These are phyloP conservation scores for Helotiales sp. DNA, from an alignment of 2,329 filamentous ascomycete species.

Conservation along the genomic window DNA sequence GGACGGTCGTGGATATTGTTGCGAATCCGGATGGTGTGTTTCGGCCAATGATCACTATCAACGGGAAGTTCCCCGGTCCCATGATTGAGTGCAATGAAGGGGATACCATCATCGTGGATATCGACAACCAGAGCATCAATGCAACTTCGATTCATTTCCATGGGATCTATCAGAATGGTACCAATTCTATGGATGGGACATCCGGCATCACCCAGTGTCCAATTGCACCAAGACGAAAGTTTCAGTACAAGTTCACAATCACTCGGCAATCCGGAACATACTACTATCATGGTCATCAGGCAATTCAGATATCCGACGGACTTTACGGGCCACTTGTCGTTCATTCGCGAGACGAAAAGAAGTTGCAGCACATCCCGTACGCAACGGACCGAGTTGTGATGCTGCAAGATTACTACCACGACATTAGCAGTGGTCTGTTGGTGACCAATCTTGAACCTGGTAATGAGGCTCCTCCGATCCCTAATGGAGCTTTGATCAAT, in stretches of 20 bases:
- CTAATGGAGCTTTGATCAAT: slow-evolving; percentile 54
- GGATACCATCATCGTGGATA: slow-evolving; percentile 71
- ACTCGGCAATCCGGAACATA: slow-evolving; percentile 54
- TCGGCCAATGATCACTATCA: slow-evolving; percentile 70
- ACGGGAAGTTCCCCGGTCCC: slow-evolving; percentile 76
- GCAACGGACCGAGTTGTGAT: slow-evolving; percentile 66
- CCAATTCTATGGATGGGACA: slow-evolving; percentile 76
- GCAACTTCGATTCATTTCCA: slow-evolving; percentile 74
- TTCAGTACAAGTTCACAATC: slow-evolving; percentile 73
- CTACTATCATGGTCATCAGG: slow-evolving; percentile 70
- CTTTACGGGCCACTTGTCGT: slow-evolving; percentile 70
- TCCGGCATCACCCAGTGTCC: slow-evolving; percentile 66
- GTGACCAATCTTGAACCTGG: slow-evolving; percentile 48
- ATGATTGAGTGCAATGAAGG: slow-evolving; percentile 75
- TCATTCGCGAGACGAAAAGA: slow-evolving; percentile 61
- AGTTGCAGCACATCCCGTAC: slow-evolving; percentile 56
- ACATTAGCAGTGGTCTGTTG: slow-evolving; percentile 52
- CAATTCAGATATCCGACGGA: slow-evolving; percentile 70
- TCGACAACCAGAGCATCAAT: slow-evolving; percentile 70
- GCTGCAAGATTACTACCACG: slow-evolving; percentile 77
- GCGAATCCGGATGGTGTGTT: slow-evolving; percentile 65
- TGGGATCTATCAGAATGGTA: slow-evolving; percentile 77
- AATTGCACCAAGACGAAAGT: slow-evolving; percentile 65
- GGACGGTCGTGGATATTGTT: slow-evolving; percentile 61
- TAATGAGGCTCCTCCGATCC: slow-evolving; percentile 50